Evolutionary conservation across 2,329 filamentous ascomycete species (phyloP).

Genomic region (Ceratocystis lukuohia): DNA sequence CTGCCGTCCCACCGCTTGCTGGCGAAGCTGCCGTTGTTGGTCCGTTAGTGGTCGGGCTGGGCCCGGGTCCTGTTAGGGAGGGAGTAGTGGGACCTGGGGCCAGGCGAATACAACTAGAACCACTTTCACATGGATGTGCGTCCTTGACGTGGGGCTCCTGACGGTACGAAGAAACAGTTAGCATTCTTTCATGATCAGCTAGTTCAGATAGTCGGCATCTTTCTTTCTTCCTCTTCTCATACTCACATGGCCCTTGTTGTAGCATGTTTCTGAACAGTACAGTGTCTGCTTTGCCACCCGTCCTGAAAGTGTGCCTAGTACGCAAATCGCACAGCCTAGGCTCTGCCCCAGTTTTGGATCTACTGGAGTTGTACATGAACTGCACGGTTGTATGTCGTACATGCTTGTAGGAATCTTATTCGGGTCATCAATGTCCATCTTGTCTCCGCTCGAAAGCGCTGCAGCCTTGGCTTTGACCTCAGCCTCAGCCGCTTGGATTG

Average conservation of each 20-base stretch:
- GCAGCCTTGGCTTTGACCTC: constrained; percentile 12
- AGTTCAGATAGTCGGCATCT: not conserved
- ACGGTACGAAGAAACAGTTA: not conserved
- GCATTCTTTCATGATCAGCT: not conserved
- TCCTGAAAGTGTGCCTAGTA: constrained; percentile 30
- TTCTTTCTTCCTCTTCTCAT: not conserved
- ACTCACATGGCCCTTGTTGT: constrained; percentile 32
- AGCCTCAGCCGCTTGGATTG: constrained; percentile 17
- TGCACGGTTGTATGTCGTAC: constrained; percentile 30
- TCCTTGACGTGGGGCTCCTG: constrained; percentile 15
- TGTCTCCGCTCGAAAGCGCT: constrained; percentile 2
- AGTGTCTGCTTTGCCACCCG: constrained; percentile 28
- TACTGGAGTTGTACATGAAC: constrained; percentile 28
- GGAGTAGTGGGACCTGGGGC: not conserved
- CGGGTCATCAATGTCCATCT: constrained; percentile 6
- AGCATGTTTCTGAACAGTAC: constrained; percentile 35
- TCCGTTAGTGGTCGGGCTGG: not conserved
- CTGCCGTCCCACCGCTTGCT: not conserved
- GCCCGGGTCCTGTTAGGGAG: not conserved
- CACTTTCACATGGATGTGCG: constrained; percentile 19
- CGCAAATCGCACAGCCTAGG: constrained; percentile 34
- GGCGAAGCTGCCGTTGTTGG: not conserved
- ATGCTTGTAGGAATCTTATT: constrained; percentile 26
- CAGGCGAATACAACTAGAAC: constrained; percentile 17
- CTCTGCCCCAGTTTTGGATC: constrained; percentile 26